Percentiles rank a stretch among this genome's conserved stretches.
Conservation (phyloP, 78 protist genomes). For the Dictyostelium capitatum region DNA sequence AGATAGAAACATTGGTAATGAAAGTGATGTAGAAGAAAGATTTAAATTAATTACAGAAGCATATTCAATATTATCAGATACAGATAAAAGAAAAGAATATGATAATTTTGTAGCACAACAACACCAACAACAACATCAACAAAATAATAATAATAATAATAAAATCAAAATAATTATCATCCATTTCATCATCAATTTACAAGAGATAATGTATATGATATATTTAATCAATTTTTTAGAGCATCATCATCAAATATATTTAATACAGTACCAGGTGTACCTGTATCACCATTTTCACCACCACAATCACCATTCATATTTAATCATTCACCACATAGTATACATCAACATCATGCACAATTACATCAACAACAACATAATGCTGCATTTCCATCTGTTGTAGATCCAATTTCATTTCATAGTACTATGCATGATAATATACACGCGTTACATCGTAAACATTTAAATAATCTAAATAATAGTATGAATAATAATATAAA, state of each 20-base stretch:
- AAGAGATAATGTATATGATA: neutral
- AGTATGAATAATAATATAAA: neutral
- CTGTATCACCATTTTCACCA: neutral
- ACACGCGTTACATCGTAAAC: neutral
- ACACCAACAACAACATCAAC: too few relatives aligned
- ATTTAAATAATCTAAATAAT: neutral
- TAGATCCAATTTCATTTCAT: conserved; percentile 2
- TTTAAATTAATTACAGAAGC: conserved; percentile 69
- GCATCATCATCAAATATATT: neutral
- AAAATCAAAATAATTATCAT: neutral
- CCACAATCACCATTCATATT: neutral
- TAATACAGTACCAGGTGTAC: neutral
- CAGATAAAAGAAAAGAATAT: conserved; percentile 29
- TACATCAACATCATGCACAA: neutral
- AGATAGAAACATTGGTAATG: conserved; percentile 45
- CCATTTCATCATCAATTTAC: neutral
- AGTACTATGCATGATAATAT: neutral
- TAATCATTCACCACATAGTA: neutral
- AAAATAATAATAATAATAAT: neutral
- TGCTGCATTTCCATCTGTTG: neutral
- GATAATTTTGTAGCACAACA: neutral
- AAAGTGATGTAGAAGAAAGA: conserved; percentile 21
- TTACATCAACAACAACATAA: neutral
- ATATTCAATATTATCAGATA: conserved; percentile 39
- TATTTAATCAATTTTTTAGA: conserved; percentile 30